Evolutionary conservation across 768 basidiomycete genomes (phyloP).

Genomic region (Leccinum arenicola): DNA sequence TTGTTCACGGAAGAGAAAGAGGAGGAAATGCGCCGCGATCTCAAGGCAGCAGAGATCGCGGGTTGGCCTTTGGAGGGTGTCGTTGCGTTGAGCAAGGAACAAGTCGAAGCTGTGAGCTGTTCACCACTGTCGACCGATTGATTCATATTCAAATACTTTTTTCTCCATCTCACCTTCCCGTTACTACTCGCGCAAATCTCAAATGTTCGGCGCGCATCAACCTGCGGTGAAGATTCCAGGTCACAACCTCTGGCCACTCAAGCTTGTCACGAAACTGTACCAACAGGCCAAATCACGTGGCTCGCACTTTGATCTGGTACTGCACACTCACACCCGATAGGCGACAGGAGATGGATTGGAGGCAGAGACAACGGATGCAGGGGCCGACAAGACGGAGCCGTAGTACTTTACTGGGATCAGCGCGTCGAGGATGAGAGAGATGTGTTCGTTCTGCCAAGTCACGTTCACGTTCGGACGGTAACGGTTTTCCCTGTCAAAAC

Average conservation of each 20-base stretch:
- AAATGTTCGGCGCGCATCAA: slow-evolving; percentile 39
- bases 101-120: slow-evolving; percentile 45
- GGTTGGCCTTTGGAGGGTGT: slow-evolving; percentile 46
- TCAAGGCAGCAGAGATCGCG: slow-evolving; percentile 49
- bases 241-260: slow-evolving; percentile 76
- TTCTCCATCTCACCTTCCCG: not conserved
- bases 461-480: too few species aligned
- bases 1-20: slow-evolving; percentile 48
- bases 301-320: slow-evolving; percentile 39
- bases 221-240: slow-evolving; percentile 52
- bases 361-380: too few species aligned
- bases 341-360: too few species aligned
- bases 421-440: too few species aligned
- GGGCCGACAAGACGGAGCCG: too few species aligned
- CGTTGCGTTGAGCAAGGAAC: slow-evolving; percentile 45
- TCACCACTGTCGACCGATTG: not conserved
- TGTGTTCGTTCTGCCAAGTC: too few species aligned
- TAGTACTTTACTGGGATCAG: too few species aligned
- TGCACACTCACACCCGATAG: slow-evolving; percentile 66
- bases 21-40: slow-evolving; percentile 40
- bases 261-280: slow-evolving; percentile 71
- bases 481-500: too few species aligned
- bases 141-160: too few species aligned
- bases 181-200: not conserved
- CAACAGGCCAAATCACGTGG: slow-evolving; percentile 34